Conservation (phyloP, 2,329 filamentous ascomycete genomes). For the Neurospora sp. region DNA sequence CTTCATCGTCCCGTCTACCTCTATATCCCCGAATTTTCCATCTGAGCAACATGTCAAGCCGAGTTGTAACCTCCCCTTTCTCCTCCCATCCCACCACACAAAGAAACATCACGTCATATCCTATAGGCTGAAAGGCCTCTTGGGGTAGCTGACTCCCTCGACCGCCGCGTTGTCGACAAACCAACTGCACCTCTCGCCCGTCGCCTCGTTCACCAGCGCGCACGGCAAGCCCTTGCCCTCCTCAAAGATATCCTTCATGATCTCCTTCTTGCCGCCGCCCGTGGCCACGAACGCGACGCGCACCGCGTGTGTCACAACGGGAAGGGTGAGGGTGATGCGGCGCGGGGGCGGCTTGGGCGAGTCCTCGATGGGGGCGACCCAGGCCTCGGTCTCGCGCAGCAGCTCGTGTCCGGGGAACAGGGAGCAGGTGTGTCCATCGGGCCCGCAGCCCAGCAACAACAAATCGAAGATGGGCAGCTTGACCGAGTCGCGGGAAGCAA, state of each 20-base stretch:
- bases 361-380: conserved; percentile 86
- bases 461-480: conserved; percentile 93
- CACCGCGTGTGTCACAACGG: conserved; percentile 78
- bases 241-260: conserved; percentile 89
- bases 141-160: conserved; percentile 74
- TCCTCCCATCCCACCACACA: neutral
- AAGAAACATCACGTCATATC: neutral
- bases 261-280: conserved; percentile 78
- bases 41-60: neutral
- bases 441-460: conserved; percentile 83
- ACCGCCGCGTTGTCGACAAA: conserved; percentile 83
- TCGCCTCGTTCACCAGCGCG: conserved; percentile 74
- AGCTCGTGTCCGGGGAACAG: conserved; percentile 86
- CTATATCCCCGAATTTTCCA: neutral
- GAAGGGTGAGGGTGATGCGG: conserved; percentile 85
- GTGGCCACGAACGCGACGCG: conserved; percentile 89
- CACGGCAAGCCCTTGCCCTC: conserved; percentile 73
- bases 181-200: conserved; percentile 84
- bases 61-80: neutral
- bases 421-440: conserved; percentile 95
- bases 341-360: conserved; percentile 88
- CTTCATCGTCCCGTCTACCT: neutral
- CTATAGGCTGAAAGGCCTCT: conserved; percentile 49
- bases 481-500: conserved; percentile 87
- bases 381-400: conserved; percentile 76